Base-by-base conservation (phyloP, 345 rosid genomes). In the Syzygium aromaticum region DNA sequence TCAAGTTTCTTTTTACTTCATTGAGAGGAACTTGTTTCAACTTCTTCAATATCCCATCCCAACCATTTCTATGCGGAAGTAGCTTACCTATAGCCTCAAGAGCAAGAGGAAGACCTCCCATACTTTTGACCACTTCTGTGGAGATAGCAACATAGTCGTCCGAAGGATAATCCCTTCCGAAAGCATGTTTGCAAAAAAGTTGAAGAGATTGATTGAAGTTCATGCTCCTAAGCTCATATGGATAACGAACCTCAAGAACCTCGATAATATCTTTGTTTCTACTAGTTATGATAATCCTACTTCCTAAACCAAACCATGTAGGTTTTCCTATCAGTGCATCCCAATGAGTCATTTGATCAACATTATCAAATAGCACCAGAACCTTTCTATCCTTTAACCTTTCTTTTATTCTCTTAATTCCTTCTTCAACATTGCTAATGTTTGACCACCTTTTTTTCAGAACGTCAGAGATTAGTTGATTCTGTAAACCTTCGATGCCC, bases 1-100 rank as follows among this genome's bases (percentile, higher is more conserved):
- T n/a, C 2, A n/a, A n/a, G 19, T 63, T 63, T 14, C 5, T 15
- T 63, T 63, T 63, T 1, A 63, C 73, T 63, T 63, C 73, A 14
- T 0, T 3, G 19, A 63, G 73, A 63, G 73, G 73, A 63, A 63
- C 73, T 63, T n/a, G 38, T 6, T 63, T 63, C 21, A n/a, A 3
- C 2, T 63, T 63, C 38, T 3, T 63, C 38, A 63, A n/a, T 28
- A 63, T 28, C 4, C 0, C 77, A 63, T 14, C 77, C 77, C 77
- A 63, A 3, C 13, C 4, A n/a, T 6, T 10, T 3, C 2, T 14
- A 0, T 0, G 5, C 0, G 0, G 10, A 63, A 63, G 77, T n/a
- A 63, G 2, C 28, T 63, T 63, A 63, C 77, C 77, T 63, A 63
- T 63, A 14, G 77, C 77, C 4, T 63, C 38, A 63, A 63, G 77